Evolutionary conservation across 1,139 yeast genomes (phyloP).

Genomic region (Sugiyamaella grinbergsii): DNA sequence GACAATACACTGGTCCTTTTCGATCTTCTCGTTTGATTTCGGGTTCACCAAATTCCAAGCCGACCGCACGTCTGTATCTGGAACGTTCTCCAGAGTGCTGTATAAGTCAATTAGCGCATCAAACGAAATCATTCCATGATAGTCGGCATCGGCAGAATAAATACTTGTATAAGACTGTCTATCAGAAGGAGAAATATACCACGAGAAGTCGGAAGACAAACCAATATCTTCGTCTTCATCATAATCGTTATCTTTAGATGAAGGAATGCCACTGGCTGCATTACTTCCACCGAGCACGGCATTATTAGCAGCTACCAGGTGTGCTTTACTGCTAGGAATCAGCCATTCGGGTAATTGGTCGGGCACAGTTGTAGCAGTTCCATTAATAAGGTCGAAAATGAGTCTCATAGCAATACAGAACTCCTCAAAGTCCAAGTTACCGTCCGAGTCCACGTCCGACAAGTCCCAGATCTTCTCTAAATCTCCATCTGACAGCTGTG

Average conservation of each 20-base stretch:
- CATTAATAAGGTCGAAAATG: constrained; percentile 86
- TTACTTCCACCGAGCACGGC: constrained; percentile 49
- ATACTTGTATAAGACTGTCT: constrained; percentile 75
- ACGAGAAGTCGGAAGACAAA: constrained; percentile 75
- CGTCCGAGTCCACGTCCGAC: constrained; percentile 92
- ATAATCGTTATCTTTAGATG: constrained; percentile 25
- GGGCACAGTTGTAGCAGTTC: constrained; percentile 66
- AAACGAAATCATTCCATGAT: constrained; percentile 79
- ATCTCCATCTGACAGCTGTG: constrained; percentile 74
- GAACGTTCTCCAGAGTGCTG: constrained; percentile 67
- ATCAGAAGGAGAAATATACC: constrained; percentile 95
- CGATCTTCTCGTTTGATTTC: constrained; percentile 79
- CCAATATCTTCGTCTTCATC: constrained; percentile 56
- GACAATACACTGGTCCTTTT: constrained; percentile 88
- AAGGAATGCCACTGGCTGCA: constrained; percentile 19
- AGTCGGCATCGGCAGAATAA: constrained; percentile 73
- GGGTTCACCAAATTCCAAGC: constrained; percentile 98
- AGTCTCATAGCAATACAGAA: constrained; percentile 96
- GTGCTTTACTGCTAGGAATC: constrained; percentile 84
- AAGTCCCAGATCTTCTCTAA: constrained; percentile 86
- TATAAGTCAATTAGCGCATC: constrained; percentile 71
- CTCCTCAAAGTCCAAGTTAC: constrained; percentile 91
- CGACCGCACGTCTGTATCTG: constrained; percentile 80
- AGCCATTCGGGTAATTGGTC: constrained; percentile 82
- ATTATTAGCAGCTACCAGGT: constrained; percentile 75